Base-by-base conservation (phyloP, 2,329 filamentous ascomycete genomes). In the Colletotrichum sp. region DNA sequence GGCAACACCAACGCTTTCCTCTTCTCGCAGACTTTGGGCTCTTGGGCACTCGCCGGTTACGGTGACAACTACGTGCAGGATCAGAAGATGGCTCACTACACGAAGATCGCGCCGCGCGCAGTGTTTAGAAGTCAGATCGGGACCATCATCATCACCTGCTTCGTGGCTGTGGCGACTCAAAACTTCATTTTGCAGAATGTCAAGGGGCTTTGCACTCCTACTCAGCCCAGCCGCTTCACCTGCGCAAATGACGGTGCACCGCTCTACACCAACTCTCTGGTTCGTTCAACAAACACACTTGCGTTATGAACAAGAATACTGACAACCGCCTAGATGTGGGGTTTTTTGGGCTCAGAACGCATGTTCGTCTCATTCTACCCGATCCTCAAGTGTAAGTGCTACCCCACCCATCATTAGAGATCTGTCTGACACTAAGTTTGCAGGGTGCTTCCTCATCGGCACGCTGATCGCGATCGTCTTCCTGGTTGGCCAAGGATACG, bases 361-460 rank as follows among this genome's bases (percentile, higher is more conserved):
- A 79, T 86, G 82, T 87, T 87, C 77, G 81, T 83, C 69, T 78
- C 80, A 5, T 76, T 86, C 43, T 86, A 86, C 70, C 84, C 84
- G 5, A 76, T 86, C 31, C 80, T 86, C 66, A 84, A 84, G 76
- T 86, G 72, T 67, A n/a, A 72, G 68, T 59, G 8, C 13, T 24
- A 2, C 16, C 21, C 27, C 43, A 13, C 8, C 16, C 29, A 6
- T 7, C 7, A 16, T 36, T n/a, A 11, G 33, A 12, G 2, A 4
- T 0, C 4, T 4, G 8, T 0, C 7, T 24, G 0, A 31, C 57
- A 57, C 8, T 12, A 2, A 36, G 2, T 34, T 5, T 18, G 1
- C n/a, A 71, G 72, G 83, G 83, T 86, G 85, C 71, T 86, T 86
- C 79, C 80, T 85, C 27, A 83, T 86, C 47, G 85, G 85, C 15